Evolutionary conservation across 768 basidiomycete species (phyloP).

Genomic region (Podaxis carcinomalis): DNA sequence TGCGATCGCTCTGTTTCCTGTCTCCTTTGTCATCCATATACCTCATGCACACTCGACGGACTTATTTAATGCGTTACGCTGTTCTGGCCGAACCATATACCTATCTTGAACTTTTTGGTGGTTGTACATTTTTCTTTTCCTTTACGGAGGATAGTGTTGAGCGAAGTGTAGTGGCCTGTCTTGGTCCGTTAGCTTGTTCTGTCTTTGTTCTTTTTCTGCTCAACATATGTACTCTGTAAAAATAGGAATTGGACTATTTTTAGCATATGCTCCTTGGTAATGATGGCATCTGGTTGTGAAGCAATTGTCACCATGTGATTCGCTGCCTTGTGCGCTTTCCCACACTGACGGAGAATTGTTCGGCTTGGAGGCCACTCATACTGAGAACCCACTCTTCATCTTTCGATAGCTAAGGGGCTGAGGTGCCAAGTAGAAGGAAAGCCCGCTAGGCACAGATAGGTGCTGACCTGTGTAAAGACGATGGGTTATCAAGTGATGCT

Average conservation of each 20-base stretch:
- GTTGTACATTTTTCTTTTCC: not conserved
- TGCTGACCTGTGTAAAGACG: not conserved
- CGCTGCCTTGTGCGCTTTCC: too few species aligned
- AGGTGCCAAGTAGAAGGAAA: too few species aligned
- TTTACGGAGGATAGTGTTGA: not conserved
- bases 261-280: not conserved
- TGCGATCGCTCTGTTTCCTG: not conserved
- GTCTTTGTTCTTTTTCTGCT: not conserved
- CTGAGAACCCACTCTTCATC: too few species aligned
- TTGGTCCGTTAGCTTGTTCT: slow-evolving; percentile 1
- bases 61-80: not conserved
- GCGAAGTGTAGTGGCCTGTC: slow-evolving; percentile 2
- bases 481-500: not conserved
- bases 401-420: too few species aligned
- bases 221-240: slow-evolving; percentile 5
- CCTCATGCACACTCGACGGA: not conserved
- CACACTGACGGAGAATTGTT: too few species aligned
- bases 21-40: not conserved
- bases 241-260: slow-evolving; percentile 2
- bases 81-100: not conserved
- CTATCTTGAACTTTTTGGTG: not conserved
- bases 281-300: not conserved
- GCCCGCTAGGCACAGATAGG: not conserved
- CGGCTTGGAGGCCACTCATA: too few species aligned
- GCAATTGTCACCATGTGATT: not conserved